Evolutionary conservation across 352 stramenopile genomes (phyloP).

Genomic region (Phytophthora chlamydospora): DNA sequence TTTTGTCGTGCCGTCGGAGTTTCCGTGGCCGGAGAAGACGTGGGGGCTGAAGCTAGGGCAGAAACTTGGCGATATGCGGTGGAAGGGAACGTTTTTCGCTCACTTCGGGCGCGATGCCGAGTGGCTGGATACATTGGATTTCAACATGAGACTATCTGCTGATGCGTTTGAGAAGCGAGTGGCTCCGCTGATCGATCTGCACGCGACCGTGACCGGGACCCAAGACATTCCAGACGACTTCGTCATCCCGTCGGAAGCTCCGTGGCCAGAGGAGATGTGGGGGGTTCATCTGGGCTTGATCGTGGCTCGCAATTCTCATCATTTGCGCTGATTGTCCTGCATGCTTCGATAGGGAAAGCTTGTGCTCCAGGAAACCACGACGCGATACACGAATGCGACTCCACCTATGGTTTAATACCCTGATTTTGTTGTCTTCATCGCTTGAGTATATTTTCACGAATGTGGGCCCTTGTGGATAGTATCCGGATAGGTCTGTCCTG

Average conservation of each 20-base stretch:
- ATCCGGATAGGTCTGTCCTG: too few relatives aligned
- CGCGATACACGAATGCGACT: too few relatives aligned
- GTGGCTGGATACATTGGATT: neutral
- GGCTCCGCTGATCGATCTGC: neutral
- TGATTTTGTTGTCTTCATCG: too few relatives aligned
- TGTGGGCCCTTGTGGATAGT: too few relatives aligned
- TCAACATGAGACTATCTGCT: constrained; percentile 1
- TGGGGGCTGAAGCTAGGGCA: neutral
- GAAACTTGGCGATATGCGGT: neutral
- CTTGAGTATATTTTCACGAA: too few relatives aligned
- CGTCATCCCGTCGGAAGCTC: neutral
- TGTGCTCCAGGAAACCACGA: too few relatives aligned
- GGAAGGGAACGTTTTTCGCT: neutral
- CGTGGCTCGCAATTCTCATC: neutral
- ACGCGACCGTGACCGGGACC: neutral
- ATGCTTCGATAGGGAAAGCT: too few relatives aligned
- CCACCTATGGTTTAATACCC: too few relatives aligned
- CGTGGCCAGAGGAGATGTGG: constrained; percentile 1
- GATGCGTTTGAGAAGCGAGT: neutral
- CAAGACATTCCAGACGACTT: neutral
- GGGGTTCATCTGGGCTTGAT: neutral
- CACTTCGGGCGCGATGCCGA: neutral
- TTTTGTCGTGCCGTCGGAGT: constrained; percentile 1
- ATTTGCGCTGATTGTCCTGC: neutral
- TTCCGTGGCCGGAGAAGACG: neutral